phyloP scores from a whole-genome alignment of 352 stramenopile genomes.

The Phytophthora meadii region DNA sequence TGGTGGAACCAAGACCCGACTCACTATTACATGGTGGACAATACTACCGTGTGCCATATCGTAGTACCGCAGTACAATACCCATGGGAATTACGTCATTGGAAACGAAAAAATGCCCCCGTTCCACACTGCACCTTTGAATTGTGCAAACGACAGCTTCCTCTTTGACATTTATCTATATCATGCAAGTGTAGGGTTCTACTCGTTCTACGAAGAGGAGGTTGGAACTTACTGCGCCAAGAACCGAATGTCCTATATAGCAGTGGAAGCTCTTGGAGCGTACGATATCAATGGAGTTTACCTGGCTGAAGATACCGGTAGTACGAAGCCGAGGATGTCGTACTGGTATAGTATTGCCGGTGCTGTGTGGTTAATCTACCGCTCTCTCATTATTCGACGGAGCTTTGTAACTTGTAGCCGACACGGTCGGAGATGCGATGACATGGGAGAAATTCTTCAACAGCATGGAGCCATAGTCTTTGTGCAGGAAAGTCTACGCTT shows the following conservation, averaged over 20 bases:
- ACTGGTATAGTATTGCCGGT: conserved; percentile 7
- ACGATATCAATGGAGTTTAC: conserved; percentile 10
- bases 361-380: conserved; percentile 9
- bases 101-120: neutral
- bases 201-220: conserved; percentile 7
- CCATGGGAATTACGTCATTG: conserved; percentile 21
- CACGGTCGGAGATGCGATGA: conserved; percentile 4
- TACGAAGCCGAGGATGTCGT: conserved; percentile 6
- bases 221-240: conserved; percentile 6
- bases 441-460: neutral
- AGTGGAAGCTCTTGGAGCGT: conserved; percentile 8
- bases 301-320: conserved; percentile 6
- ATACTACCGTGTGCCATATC: conserved; percentile 18
- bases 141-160: conserved; percentile 9
- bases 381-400: conserved; percentile 1
- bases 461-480: conserved; percentile 5
- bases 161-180: conserved; percentile 8
- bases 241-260: neutral
- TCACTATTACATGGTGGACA: conserved; percentile 14
- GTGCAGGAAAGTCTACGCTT: conserved; percentile 8
- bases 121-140: conserved; percentile 5
- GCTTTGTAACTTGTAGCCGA: neutral
- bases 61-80: conserved; percentile 30
- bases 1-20: conserved; percentile 25
- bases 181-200: conserved; percentile 13